These are phyloP conservation scores for Corynespora cassiicola DNA, from an alignment of 2,329 filamentous ascomycete genomes.

Conservation along the genomic window DNA sequence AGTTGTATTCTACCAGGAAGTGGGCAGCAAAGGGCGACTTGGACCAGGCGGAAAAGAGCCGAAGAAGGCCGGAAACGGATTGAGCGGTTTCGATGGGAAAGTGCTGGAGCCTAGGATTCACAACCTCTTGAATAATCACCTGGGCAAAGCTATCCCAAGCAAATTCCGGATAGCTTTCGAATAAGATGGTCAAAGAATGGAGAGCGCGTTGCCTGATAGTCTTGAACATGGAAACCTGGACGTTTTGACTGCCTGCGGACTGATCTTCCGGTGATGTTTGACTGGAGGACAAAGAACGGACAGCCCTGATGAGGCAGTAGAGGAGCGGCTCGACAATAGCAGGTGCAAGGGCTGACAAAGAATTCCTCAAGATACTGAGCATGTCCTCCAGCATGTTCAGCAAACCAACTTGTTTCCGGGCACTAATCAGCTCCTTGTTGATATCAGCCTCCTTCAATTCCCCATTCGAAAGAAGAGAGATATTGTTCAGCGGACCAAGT, in stretches of 20 bases:
- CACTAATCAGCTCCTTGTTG: slow-evolving; percentile 62
- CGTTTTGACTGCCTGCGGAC: slow-evolving; percentile 28
- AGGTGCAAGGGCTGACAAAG: slow-evolving; percentile 71
- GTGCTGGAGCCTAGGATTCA: slow-evolving; percentile 78
- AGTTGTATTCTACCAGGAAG: slow-evolving; percentile 71
- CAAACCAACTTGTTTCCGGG: slow-evolving; percentile 86
- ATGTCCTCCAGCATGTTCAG: slow-evolving; percentile 90
- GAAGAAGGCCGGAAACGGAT: slow-evolving; percentile 81
- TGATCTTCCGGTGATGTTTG: slow-evolving; percentile 45
- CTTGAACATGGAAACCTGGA: slow-evolving; percentile 65
- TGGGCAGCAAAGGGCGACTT: slow-evolving; percentile 68
- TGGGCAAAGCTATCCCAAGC: slow-evolving; percentile 76
- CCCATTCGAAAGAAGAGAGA: slow-evolving; percentile 63
- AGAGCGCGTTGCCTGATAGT: slow-evolving; percentile 75
- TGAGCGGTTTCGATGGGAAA: slow-evolving; percentile 87
- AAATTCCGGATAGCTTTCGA: slow-evolving; percentile 73
- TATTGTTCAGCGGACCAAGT: slow-evolving; percentile 70
- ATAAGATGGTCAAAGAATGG: slow-evolving; percentile 81
- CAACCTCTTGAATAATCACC: slow-evolving; percentile 74
- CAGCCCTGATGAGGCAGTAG: slow-evolving; percentile 79
- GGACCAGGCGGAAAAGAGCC: slow-evolving; percentile 83
- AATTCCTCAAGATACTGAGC: slow-evolving; percentile 80
- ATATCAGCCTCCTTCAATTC: slow-evolving; percentile 54
- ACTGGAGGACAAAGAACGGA: slow-evolving; percentile 41
- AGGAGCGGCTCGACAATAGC: slow-evolving; percentile 78